Evolutionary conservation across 306 rosid species (phyloP), one percentile per base, ranked within the genome.

Genomic region (Castanopsis chinensis): DNA sequence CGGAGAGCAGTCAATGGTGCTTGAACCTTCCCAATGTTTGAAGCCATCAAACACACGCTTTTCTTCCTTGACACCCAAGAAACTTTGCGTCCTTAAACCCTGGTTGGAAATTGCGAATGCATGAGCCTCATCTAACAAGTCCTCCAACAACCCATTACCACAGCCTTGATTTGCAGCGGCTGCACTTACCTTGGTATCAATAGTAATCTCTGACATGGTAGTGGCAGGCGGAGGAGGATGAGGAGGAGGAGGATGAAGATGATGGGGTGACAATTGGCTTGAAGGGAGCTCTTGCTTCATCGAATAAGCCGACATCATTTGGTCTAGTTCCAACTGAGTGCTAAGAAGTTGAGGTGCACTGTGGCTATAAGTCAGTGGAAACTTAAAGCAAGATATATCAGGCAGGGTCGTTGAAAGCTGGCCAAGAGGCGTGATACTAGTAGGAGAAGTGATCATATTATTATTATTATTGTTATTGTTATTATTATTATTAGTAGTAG

Each of bases 271-370:
- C 37, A 76, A 86, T 76, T 89, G 98, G 87, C 52, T 88, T 83
- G 97, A 88, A 89, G 93, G 90, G 82, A 86, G 87, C 85, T 93
- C 97, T 35, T 89, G 60, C 73, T 88, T 88, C 20, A 79, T 43
- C 5, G 82, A 72, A 33, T 83, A 82, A 51, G 61, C 49, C 1
- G 83, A 78, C 54, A 81, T 41, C 35, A 77, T 65, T 14, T 65
- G 79, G 10, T 82, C 82, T 1, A 89, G 33, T 2, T 87, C 91
- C 23, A 86, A 84, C 3, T 86, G 91, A 60, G 88, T 72, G 0
- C 60, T 87, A 14, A 81, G 67, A 49, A 64, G 76, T 10, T 85
- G 91, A 10, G 87, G 75, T 23, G 85, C 85, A 57, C 64, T 55
- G 1, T 84, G 55, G 63, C 76, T 83, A 10, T 58, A 74, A 6